Base-by-base conservation (phyloP, 192 early-diverging fungal species). In the Linnemannia elongata region DNA sequence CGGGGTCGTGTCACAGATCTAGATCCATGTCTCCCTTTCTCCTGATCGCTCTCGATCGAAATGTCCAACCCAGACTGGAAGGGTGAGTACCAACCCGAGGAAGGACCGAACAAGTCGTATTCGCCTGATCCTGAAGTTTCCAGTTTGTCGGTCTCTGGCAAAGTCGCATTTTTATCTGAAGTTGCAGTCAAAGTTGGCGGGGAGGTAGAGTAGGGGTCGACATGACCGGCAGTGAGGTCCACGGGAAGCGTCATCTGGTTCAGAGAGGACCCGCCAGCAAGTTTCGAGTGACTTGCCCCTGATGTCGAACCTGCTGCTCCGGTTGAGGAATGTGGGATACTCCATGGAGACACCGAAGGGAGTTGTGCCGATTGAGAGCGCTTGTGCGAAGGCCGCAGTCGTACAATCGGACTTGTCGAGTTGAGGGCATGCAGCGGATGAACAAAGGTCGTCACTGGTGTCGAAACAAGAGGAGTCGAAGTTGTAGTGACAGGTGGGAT, bases 61-160 rank as follows among this genome's bases (percentile, higher is more conserved):
- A 86, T 86, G 69, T 86, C 83, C 7, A 86, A 60, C 1, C 83
- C 83, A 20, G 83, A 86, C 44, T 86, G 83, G 66, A 86, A 86
- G 6, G 83, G 83, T 20, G 83, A 86, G 49, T 86, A 86, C 83
- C 83, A 86, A 45, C 80, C 80, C 4, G 78, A 80, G 1, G 83
- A 79, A 20, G 76, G 49, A 27, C 83, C 78, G 74, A 80, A 80
- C 1, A 80, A 27, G 52, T 76, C 75, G 30, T 85, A 69, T 6
- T 30, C 60, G 27, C 60, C 60, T 2, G 60, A 13, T 55, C 42
- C 70, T 76, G 24, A 57, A 38, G 33, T 42, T 69, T n/a, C 60
- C 60, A 6, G 45, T 20, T 24, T 38, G 18, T 70, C 39, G 6
- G 47, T 41, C 18, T 71, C 44, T 4, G 30, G 20, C 18, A 35